Conservation (phyloP, 192 early-diverging fungal genomes). For the Rhizoclosmatium sp. region DNA sequence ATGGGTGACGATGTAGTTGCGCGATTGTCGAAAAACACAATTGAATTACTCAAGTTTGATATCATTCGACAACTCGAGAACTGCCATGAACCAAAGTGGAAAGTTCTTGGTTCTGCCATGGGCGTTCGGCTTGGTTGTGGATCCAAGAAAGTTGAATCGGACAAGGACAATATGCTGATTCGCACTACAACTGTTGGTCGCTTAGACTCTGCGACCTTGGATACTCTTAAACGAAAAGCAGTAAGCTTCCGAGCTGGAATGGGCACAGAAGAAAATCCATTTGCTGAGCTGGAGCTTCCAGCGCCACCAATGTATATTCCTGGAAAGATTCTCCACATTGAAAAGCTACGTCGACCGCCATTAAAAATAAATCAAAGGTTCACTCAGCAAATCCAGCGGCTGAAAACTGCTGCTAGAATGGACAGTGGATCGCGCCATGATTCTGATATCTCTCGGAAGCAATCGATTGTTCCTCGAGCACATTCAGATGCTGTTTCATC, state of each 20-base stretch:
- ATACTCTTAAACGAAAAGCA: slow-evolving; percentile 11
- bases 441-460: slow-evolving; percentile 2
- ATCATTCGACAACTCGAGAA: slow-evolving; percentile 33
- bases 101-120: slow-evolving; percentile 43
- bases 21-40: slow-evolving; percentile 37
- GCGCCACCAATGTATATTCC: slow-evolving; percentile 39
- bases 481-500: slow-evolving; percentile 27
- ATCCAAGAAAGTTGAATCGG: neutral
- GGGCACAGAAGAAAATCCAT: slow-evolving; percentile 4
- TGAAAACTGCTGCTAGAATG: neutral
- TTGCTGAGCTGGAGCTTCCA: slow-evolving; percentile 4
- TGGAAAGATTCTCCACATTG: slow-evolving; percentile 51
- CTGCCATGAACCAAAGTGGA: slow-evolving; percentile 49
- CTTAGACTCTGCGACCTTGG: slow-evolving; percentile 19
- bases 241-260: slow-evolving; percentile 18
- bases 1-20: slow-evolving; percentile 52
- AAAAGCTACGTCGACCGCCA: slow-evolving; percentile 46
- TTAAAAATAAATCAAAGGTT: slow-evolving; percentile 32
- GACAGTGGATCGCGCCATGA: neutral
- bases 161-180: slow-evolving; percentile 17
- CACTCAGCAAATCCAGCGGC: slow-evolving; percentile 1
- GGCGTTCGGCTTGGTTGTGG: slow-evolving; percentile 10
- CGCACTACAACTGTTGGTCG: slow-evolving; percentile 24
- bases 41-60: slow-evolving; percentile 52
- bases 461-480: slow-evolving; percentile 15